A percentile compares a stretch with the other conserved stretches of the same genome.
Evolutionary conservation across 1,284 basidiomycete genomes (phyloP).

Genomic region (Boletus sp.): DNA sequence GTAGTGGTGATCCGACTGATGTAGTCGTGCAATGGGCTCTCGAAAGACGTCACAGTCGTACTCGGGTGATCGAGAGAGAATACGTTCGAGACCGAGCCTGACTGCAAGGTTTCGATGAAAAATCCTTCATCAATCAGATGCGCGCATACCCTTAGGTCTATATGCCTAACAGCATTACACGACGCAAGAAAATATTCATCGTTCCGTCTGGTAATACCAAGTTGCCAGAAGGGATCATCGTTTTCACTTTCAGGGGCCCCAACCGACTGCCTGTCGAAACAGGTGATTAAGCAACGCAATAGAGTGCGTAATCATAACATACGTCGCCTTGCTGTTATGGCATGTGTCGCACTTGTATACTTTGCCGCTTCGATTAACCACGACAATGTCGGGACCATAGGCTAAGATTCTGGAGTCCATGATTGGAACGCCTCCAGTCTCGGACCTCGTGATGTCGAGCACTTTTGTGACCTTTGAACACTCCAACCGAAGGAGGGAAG

Average conservation of each 20-base stretch:
- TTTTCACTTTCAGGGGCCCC: conserved; percentile 23
- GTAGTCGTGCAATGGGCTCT: conserved; percentile 46
- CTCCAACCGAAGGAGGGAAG: conserved; percentile 34
- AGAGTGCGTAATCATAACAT: conserved; percentile 25
- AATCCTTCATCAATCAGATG: not conserved
- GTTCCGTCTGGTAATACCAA: conserved; percentile 29
- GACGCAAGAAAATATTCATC: conserved; percentile 41
- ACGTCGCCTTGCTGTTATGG: conserved; percentile 39
- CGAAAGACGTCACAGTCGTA: conserved; percentile 56
- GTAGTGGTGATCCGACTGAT: conserved; percentile 61
- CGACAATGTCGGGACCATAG: conserved; percentile 37
- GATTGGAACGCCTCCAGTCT: conserved; percentile 45
- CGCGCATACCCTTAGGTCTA: conserved; percentile 55
- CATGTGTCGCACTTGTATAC: conserved; percentile 45
- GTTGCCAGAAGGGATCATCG: conserved; percentile 36
- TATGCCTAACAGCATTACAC: conserved; percentile 37
- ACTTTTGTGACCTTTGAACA: conserved; percentile 34
- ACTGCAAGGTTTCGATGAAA: conserved; percentile 28
- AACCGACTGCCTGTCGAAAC: conserved; percentile 28
- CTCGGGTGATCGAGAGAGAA: conserved; percentile 40
- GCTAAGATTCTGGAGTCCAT: conserved; percentile 50
- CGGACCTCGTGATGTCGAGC: conserved; percentile 43
- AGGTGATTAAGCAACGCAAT: conserved; percentile 29
- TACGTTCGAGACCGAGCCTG: conserved; percentile 34
- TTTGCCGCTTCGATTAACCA: conserved; percentile 51